Base-by-base conservation (phyloP, 2,329 filamentous ascomycete species). In the Colletotrichum sp. region DNA sequence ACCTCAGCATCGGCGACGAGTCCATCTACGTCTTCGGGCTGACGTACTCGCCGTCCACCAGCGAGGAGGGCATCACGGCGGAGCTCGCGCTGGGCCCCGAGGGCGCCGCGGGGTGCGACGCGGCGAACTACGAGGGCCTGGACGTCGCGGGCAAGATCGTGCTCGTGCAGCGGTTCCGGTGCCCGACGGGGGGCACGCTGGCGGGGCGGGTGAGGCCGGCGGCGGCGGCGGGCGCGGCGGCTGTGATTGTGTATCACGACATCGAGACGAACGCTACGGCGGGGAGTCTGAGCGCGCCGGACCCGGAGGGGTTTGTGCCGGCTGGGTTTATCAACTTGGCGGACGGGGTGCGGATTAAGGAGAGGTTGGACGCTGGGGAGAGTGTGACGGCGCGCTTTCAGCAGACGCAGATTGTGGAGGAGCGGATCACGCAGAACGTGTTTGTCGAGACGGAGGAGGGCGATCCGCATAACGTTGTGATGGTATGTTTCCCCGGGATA, bases 41-140 rank as follows among this genome's bases (percentile, higher is more conserved):
- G 54, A 85, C 84, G 2, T 87, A 87, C 79, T 87, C 85, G 11
- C 86, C 85, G 1, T 88, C 87, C 5, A 88, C 87, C 2, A 81
- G 82, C 16, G 78, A 82, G 3, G 84, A 86, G 70, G 86, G 86
- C 5, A 73, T 88, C 68, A 86, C 83, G 8, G 63, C 75, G 5
- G 69, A 79, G 34, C 72, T 83, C 2, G 76, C 80, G 0, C 80
- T 79, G 5, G 81, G 77, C 0, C 81, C 81, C 1, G 77, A 78
- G 5, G 81, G 80, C 0, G 65, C 66, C 1, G 78, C 70, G 3
- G 82, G 72, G 1, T 83, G 81, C 9, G 77, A 77, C 18, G 75
- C 69, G 0, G 77, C 71, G 1, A 80, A 79, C 43, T 83, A 83
- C 54, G 76, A 75, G 0, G 78, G 76, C 0, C 67, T 83, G 0